Evolutionary conservation across 2,329 filamentous ascomycete genomes (phyloP).

Genomic region (Diplocarpon rosae): DNA sequence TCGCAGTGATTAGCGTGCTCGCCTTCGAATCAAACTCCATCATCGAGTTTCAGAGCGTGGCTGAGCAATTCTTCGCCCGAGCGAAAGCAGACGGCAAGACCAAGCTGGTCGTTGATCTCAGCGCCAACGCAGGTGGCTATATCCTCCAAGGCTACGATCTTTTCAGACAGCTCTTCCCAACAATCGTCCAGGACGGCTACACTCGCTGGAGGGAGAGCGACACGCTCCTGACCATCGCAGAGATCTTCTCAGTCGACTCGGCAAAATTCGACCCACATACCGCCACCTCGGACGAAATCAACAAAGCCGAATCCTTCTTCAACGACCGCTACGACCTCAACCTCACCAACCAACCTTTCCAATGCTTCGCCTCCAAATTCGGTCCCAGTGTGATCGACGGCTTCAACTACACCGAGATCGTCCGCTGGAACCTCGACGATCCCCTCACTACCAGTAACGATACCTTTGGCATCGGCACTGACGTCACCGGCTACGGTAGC

Average conservation of each 20-base stretch:
- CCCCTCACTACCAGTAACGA: constrained; percentile 17
- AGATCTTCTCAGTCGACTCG: constrained; percentile 16
- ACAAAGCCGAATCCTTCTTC: constrained; percentile 17
- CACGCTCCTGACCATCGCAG: constrained; percentile 12
- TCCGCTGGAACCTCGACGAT: constrained; percentile 22
- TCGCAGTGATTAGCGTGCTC: constrained; percentile 24
- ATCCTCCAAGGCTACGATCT: constrained; percentile 36
- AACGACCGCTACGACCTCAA: constrained; percentile 24
- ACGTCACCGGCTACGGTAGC: constrained; percentile 27
- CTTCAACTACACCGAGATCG: constrained; percentile 18
- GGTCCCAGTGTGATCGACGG: constrained; percentile 15
- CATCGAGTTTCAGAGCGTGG: constrained; percentile 23
- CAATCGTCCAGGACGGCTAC: constrained; percentile 23
- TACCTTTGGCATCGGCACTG: constrained; percentile 21
- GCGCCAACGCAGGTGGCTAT: constrained; percentile 47
- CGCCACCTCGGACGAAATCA: constrained; percentile 15
- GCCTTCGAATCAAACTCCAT: constrained; percentile 18
- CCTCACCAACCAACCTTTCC: constrained; percentile 18
- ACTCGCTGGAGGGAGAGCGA: constrained; percentile 21
- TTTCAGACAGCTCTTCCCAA: constrained; percentile 31
- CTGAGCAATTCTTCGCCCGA: constrained; percentile 33
- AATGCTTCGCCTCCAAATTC: constrained; percentile 20
- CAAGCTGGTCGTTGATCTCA: constrained; percentile 53
- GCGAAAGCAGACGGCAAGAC: constrained; percentile 38
- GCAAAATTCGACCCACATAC: constrained; percentile 20